A percentile compares a stretch with the other conserved stretches of the same genome.
These are phyloP conservation scores for Dovyalis caffra DNA, from an alignment of 345 rosid species.

Conservation along the genomic window DNA sequence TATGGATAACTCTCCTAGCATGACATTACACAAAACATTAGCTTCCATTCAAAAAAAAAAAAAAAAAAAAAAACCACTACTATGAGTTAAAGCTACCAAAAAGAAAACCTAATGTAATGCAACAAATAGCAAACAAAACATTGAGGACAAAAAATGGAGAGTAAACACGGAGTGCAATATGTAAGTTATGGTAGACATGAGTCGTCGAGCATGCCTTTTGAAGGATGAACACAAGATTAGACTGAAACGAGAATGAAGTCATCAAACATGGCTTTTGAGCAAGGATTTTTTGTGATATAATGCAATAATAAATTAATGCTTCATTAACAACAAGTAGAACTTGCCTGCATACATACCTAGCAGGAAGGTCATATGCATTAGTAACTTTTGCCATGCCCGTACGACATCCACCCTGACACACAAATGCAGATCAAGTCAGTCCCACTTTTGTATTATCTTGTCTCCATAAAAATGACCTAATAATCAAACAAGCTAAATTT, in stretches of 20 bases:
- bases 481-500: slow-evolving; percentile 5
- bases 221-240: neutral
- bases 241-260: neutral
- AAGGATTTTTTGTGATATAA: neutral
- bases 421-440: slow-evolving; percentile 17
- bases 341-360: slow-evolving; percentile 54
- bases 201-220: neutral
- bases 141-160: neutral
- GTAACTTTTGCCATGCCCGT: slow-evolving; percentile 99
- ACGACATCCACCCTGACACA: slow-evolving; percentile 89
- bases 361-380: slow-evolving; percentile 92
- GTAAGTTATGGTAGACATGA: neutral
- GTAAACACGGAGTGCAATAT: neutral
- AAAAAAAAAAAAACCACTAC: neutral
- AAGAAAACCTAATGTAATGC: neutral
- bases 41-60: too few species aligned
- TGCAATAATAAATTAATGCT: neutral
- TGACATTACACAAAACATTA: neutral
- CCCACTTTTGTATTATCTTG: slow-evolving; percentile 7
- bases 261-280: too few species aligned
- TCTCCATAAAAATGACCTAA: neutral
- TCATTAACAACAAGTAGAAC: slow-evolving; percentile 6
- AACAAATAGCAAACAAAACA: neutral
- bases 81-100: neutral
- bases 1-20: slow-evolving; percentile 56